A percentile compares a stretch with the other conserved stretches of the same genome.
These are phyloP conservation scores for Helianthus tuberosus DNA, from an alignment of 129 eudicot genomes.

Conservation along the genomic window DNA sequence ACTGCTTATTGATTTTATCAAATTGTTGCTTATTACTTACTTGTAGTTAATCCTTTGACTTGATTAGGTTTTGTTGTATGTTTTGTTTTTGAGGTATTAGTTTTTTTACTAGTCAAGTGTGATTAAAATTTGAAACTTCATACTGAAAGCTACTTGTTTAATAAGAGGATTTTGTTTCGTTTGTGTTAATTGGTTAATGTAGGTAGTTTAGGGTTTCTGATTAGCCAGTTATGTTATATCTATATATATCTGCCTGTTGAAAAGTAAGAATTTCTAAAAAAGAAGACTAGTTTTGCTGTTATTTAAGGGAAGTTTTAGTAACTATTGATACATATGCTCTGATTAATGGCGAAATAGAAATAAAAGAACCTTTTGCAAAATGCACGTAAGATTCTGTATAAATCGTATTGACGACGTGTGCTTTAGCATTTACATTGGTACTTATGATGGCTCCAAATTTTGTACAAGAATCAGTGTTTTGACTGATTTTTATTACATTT, in stretches of 20 bases:
- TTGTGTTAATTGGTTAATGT: constrained; percentile 11
- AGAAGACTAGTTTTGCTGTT: not conserved
- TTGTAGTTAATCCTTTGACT: constrained; percentile 10
- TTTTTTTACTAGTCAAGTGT: not conserved
- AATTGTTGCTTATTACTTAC: not conserved
- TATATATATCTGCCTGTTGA: no score
- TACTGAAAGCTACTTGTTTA: not conserved
- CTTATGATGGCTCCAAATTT: not conserved
- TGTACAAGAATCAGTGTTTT: not conserved
- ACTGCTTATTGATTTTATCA: not conserved
- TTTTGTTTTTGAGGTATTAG: not conserved
- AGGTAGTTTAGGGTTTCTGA: constrained; percentile 27
- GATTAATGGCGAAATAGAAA: not conserved
- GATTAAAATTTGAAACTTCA: not conserved
- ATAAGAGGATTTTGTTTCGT: not conserved
- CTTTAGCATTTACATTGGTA: constrained; percentile 3
- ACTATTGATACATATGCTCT: not conserved
- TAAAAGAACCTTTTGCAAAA: not conserved
- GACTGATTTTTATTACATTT: not conserved
- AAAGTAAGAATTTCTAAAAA: not conserved
- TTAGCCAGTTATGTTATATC: not conserved
- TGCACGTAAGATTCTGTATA: not conserved
- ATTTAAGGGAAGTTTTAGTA: not conserved
- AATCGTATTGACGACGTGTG: not conserved
- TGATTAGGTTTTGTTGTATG: constrained; percentile 7